A percentile compares a stretch with the other conserved stretches of the same genome.
Conservation (phyloP, 495 filamentous ascomycete genomes). For the Penicillium salamii region DNA sequence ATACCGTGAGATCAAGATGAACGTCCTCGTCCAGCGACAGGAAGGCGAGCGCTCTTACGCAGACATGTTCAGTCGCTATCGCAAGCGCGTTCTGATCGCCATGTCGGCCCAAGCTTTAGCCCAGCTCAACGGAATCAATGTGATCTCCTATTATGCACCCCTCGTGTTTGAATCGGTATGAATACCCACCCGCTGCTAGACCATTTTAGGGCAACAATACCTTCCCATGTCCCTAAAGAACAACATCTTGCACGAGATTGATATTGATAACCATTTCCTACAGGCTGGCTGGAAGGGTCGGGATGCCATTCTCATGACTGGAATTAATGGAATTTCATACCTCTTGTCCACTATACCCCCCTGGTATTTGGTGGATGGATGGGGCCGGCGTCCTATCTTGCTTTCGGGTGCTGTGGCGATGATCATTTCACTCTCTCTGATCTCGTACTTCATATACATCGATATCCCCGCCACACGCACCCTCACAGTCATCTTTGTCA, state of each 20-base stretch:
- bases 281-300: slow-evolving; percentile 84
- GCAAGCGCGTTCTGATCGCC: slow-evolving; percentile 90
- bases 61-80: slow-evolving; percentile 95
- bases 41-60: slow-evolving; percentile 88
- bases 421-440: slow-evolving; percentile 83
- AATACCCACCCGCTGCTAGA: neutral
- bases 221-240: no score
- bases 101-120: slow-evolving; percentile 98
- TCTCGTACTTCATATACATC: slow-evolving; percentile 94
- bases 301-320: slow-evolving; percentile 92
- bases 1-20: slow-evolving; percentile 98
- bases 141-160: slow-evolving; percentile 98
- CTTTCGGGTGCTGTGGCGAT: slow-evolving; percentile 89
- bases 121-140: slow-evolving; percentile 97
- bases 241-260: no score
- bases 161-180: slow-evolving; percentile 79
- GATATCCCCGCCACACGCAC: slow-evolving; percentile 72
- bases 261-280: neutral
- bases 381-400: slow-evolving; percentile 87
- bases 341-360: slow-evolving; percentile 87
- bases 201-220: no score
- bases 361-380: slow-evolving; percentile 94
- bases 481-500: slow-evolving; percentile 89
- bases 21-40: slow-evolving; percentile 85
- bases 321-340: slow-evolving; percentile 92